Percentiles rank a stretch among this genome's conserved stretches.
Conservation (phyloP, 768 basidiomycete species). For the Tulasnella sp. region DNA sequence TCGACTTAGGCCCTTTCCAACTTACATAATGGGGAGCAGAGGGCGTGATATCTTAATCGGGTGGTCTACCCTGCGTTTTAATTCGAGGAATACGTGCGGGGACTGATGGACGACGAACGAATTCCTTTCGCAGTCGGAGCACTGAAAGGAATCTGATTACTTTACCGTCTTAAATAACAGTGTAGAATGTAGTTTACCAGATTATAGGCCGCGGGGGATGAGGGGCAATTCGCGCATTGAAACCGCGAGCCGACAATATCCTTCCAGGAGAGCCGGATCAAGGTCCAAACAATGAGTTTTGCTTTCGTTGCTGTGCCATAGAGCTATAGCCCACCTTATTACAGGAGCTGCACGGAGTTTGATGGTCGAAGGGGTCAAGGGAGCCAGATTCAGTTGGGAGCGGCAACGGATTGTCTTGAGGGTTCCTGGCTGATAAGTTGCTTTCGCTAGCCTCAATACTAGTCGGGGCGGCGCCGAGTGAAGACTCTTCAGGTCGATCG, state of each 20-base stretch:
- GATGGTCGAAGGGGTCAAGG: no score
- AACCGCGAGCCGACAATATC: slow-evolving; percentile 67
- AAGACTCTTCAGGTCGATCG: no score
- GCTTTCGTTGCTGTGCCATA: no score
- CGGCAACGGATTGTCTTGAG: no score
- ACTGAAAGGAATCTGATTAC: slow-evolving; percentile 37
- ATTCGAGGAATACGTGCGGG: slow-evolving; percentile 77
- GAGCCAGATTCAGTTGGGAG: no score
- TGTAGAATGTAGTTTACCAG: slow-evolving; percentile 40
- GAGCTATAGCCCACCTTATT: no score
- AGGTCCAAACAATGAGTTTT: no score
- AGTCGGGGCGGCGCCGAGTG: no score
- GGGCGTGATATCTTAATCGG: slow-evolving; percentile 43
- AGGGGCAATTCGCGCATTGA: slow-evolving; percentile 85
- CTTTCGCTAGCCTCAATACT: no score
- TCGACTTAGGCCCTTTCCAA: neutral
- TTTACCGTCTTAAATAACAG: neutral
- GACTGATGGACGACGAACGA: slow-evolving; percentile 77
- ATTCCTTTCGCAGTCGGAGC: slow-evolving; percentile 60
- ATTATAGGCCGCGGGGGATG: slow-evolving; percentile 55
- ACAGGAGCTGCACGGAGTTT: no score
- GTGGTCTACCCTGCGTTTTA: slow-evolving; percentile 67
- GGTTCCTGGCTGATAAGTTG: no score
- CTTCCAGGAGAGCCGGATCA: no score
- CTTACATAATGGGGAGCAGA: slow-evolving; percentile 59